phyloP scores from a whole-genome alignment of 331 rosid species.

The Prunus yedoensis region DNA sequence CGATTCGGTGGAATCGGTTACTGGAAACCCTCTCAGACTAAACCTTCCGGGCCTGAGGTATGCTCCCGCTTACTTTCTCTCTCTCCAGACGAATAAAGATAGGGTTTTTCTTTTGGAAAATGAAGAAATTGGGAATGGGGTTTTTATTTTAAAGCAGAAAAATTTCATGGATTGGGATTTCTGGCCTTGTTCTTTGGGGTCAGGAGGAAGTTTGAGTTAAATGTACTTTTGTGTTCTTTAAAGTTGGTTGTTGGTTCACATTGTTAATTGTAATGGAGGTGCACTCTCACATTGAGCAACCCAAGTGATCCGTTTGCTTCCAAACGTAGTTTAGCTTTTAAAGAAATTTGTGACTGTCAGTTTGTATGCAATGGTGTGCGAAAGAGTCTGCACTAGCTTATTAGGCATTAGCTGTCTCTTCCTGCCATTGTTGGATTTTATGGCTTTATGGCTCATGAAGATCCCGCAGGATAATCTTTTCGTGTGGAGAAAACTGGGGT shows the following conservation, averaged over 20 bases:
- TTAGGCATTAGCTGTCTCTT: background rate
- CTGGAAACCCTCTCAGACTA: constrained; percentile 62
- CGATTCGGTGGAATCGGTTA: constrained; percentile 76
- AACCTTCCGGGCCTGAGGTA: constrained; percentile 44
- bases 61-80: constrained; percentile 5
- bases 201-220: background rate
- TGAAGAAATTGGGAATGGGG: background rate
- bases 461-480: background rate
- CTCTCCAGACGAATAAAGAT: background rate
- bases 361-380: background rate
- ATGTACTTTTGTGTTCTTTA: background rate
- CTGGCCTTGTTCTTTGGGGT: background rate
- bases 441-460: background rate
- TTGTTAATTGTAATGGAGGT: background rate
- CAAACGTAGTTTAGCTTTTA: background rate
- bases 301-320: background rate
- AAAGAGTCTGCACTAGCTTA: background rate
- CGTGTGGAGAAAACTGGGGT: background rate
- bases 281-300: background rate
- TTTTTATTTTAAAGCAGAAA: background rate
- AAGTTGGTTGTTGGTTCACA: background rate
- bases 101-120: background rate
- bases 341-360: background rate
- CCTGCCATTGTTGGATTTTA: background rate
- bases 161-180: background rate